Conservation (phyloP, 2,329 filamentous ascomycete species). For the Pseudocercospora cruenta region DNA sequence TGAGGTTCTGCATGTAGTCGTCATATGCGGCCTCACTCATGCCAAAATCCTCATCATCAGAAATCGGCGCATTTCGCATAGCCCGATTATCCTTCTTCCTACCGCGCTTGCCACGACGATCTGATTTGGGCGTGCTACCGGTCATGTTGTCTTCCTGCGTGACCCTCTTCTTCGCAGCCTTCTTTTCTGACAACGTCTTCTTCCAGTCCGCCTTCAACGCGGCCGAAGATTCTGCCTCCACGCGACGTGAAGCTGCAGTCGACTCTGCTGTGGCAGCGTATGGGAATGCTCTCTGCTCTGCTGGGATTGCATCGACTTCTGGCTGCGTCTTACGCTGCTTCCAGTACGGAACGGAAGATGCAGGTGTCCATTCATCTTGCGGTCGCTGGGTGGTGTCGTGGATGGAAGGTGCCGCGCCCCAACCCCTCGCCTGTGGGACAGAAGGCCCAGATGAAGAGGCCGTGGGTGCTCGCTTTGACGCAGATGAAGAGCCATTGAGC, state of each 20-base stretch:
- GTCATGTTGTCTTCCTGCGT: constrained; percentile 9
- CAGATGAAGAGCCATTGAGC: constrained; percentile 16
- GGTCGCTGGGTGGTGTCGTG: constrained; percentile 17
- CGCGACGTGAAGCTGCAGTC: constrained; percentile 26
- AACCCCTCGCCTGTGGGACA: constrained; percentile 21
- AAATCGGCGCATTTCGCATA: constrained; percentile 19
- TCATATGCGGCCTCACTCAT: constrained; percentile 48
- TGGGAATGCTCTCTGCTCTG: constrained; percentile 22
- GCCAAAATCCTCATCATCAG: constrained; percentile 56
- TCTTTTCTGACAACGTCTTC: constrained; percentile 32
- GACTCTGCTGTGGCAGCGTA: constrained; percentile 19
- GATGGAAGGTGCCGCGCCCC: constrained; percentile 27
- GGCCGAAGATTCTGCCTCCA: constrained; percentile 25
- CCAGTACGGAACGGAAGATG: constrained; percentile 34
- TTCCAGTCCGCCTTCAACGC: constrained; percentile 34
- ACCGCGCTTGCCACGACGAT: constrained; percentile 35
- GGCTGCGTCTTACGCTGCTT: constrained; percentile 28
- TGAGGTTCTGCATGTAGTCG: constrained; percentile 73
- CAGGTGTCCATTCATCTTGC: constrained; percentile 31
- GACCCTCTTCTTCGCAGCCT: constrained; percentile 21
- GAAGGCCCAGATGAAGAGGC: neutral
- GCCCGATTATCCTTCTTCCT: constrained; percentile 39
- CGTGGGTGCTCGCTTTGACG: neutral
- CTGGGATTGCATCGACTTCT: constrained; percentile 27
- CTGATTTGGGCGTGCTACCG: constrained; percentile 20